Base-by-base conservation (phyloP, 805 yeast species). In the Pichia scutulata region DNA sequence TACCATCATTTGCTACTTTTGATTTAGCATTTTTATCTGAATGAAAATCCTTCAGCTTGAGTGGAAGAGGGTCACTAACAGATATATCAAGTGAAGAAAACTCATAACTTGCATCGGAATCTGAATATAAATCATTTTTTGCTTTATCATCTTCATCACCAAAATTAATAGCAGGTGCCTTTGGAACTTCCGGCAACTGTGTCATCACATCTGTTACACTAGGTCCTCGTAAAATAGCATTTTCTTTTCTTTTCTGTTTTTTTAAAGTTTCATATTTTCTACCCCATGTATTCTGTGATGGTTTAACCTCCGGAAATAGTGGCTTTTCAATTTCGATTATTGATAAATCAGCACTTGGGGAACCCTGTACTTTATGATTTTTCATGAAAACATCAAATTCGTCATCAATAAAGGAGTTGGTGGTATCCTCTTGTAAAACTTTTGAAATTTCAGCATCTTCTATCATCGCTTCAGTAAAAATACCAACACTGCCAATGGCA, bases 391-490 rank as follows among this genome's bases (percentile, higher is more conserved):
- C 9, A 47, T 49, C 33, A 39, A 44, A 43, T 13, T 25, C 45
- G 22, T 47, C 30, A 24, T 45, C 52, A 18, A 52, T 33, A 19
- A 44, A 33, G 7, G 50, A 48, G 18, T 41, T 41, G 9, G 52
- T 53, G 26, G 48, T 41, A n/a, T 53, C 51, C 14, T 50, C 47
- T 21, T 48, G 41, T 16, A 53, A 30, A 23, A 53, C 44, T 23
- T 50, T 46, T n/a, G 54, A 51, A 14, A 53, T 44, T 30, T 53
- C 56, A 0, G 39, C 49, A 46, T 53, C 56, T 24, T 53, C 52
- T 21, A 41, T 44, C n/a, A 54, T 44, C 2, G 50, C 40, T 14
- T 47, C 52, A 40, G 26, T 42, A 2, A 40, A 43, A 19, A 40
- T 18, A 9, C 48, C 23, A 28, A 39, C 26, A 5, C 22, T 19